These are phyloP conservation scores for Chrysoporthe puriensis DNA, from an alignment of 2,329 filamentous ascomycete species.

Conservation along the genomic window DNA sequence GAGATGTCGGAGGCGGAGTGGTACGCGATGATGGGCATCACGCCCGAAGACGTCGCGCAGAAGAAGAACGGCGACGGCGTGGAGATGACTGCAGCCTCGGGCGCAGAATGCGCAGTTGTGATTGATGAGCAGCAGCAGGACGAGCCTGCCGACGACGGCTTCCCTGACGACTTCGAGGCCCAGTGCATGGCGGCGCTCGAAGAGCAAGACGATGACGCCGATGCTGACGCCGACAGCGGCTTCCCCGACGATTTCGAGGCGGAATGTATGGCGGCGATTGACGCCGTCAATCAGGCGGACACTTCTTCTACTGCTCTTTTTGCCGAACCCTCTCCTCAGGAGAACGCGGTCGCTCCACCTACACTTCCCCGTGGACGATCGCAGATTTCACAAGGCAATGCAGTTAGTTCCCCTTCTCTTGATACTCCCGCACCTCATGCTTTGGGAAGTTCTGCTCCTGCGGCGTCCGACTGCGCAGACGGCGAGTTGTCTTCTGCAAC, in stretches of 20 bases:
- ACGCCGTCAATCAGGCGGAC: neutral
- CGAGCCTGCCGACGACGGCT: neutral
- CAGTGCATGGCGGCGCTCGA: neutral
- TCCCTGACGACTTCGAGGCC: neutral
- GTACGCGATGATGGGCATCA: neutral
- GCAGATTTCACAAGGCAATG: conserved; percentile 1
- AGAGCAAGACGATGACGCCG: neutral
- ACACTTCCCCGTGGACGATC: neutral
- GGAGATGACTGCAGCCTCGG: neutral
- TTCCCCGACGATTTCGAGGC: neutral
- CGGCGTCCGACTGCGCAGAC: neutral
- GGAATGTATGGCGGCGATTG: neutral
- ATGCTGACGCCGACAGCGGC: neutral
- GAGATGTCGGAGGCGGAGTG: neutral
- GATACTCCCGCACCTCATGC: neutral
- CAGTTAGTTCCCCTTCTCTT: conserved; percentile 1
- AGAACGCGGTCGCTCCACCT: neutral
- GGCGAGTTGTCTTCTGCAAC: neutral
- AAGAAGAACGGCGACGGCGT: neutral
- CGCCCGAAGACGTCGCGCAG: no score
- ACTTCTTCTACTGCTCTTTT: neutral
- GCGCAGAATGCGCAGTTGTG: neutral
- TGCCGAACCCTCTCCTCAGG: neutral
- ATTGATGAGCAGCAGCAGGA: neutral
- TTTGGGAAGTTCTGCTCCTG: neutral